Base-by-base conservation (phyloP, 2,329 filamentous ascomycete genomes). In the Ploettnerulaceae sp. region DNA sequence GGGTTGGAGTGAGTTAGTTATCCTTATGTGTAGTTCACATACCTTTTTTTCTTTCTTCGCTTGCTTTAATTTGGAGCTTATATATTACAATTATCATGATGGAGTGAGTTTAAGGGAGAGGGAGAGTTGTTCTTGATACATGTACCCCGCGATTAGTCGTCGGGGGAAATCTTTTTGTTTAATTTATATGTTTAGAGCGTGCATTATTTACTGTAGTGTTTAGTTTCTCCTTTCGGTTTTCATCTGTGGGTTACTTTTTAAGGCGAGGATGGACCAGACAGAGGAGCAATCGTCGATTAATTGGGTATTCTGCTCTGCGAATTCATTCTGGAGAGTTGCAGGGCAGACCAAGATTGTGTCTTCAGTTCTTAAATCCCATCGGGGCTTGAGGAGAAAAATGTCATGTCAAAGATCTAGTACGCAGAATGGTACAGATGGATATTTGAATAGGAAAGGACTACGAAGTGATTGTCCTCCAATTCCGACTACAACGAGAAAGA, bases 281-380 rank as follows among this genome's bases (percentile, higher is more conserved):
- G 36, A 45, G 36, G 36, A 37, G 26, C 34, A 41, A 26, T 17
- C 26, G n/a, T 20, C 25, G 17, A 22, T 20, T 32, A 25, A 22
- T 37, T 34, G 28, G 15, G 41, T 41, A 31, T 38, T 39, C 8
- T 45, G 38, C 22, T 45, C 37, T 17, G 36, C 47, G 25, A 40
- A 15, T 7, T 17, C 46, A 20, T n/a, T 46, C 5, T 49, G 41
- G 47, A 25, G 29, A 14, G 18, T 37, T 18, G n/a, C 39, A 8
- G 33, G 22, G 3, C 40, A 37, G 37, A 45, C 47, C 3, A 42
- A 37, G 14, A 24, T 41, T 11, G n/a, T 45, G 11, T 14, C 41
- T 6, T 45, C 47, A 11, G 36, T 45, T 22, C n/a, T 49, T 24
- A 49, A 45, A 21, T 38, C 34, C 8, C 32, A 35, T 25, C 29